Base-by-base conservation (phyloP, 495 filamentous ascomycete genomes). In the Neurospora sp. region DNA sequence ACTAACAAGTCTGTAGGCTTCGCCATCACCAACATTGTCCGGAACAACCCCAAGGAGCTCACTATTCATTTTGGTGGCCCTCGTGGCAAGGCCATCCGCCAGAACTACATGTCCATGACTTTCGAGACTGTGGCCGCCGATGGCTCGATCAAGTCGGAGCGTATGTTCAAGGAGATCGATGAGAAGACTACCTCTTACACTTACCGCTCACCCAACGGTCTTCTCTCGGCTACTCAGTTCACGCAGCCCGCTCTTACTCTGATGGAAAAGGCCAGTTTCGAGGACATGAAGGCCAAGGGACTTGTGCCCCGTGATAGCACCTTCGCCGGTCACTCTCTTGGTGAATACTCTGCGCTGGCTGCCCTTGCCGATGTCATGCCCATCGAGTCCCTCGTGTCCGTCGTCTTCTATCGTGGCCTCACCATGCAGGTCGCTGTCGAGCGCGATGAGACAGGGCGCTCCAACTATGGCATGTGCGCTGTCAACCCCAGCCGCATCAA, bases 381-480 rank as follows among this genome's bases (percentile, higher is more conserved):
- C 12, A 98, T 99, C 79, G 96, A 99, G 86, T 94, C 91, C 78
- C 88, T 99, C 79, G 96, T 99, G 0, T 97, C 96, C 1, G 96
- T 99, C 35, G 96, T 98, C 72, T 99, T 99, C 87, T 99, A 99
- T 85, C 93, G 96, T 78, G 96, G 96, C 78, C 86, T 99, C 75
- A 99, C 96, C 20, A 99, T 99, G 96, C 96, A 99, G 82, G 96
- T 99, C 69, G 96, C 96, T 45, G 96, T 99, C 76, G 96, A 98
- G 82, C 94, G 96, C 80, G 96, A 99, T 81, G 94, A 89, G 71
- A 84, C 89, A 72, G 96, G 96, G 70, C 92, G 96, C 59, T 97
- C 93, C 70, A 98, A 97, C 85, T 99, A 99, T 85, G 92, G 91
- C 69, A 99, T 99, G 96, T 96, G 94, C 80, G 96, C 96, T 71